These are phyloP conservation scores for Ustanciosporium gigantosporum DNA, from an alignment of 1,284 basidiomycete species.

Conservation along the genomic window DNA sequence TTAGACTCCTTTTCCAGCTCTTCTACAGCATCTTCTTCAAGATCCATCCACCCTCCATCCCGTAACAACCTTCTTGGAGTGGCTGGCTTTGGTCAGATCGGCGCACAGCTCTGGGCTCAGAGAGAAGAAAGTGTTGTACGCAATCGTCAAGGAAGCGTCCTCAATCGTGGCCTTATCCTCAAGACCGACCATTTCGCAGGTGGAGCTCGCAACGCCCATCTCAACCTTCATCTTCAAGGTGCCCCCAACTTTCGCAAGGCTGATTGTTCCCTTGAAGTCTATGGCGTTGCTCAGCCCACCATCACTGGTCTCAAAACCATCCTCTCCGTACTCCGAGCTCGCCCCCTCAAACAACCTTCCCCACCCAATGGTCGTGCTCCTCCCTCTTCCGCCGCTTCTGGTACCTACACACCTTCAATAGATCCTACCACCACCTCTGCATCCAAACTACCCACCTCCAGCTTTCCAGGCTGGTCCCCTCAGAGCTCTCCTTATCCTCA, in stretches of 20 bases:
- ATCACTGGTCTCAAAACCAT: constrained; percentile 89
- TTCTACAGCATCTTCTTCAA: neutral
- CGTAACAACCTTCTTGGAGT: constrained; percentile 23
- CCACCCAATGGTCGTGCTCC: neutral
- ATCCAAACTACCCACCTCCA: neutral
- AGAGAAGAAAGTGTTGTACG: constrained; percentile 71
- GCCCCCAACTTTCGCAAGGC: constrained; percentile 89
- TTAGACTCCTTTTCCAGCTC: neutral
- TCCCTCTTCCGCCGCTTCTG: neutral
- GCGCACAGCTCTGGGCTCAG: constrained; percentile 36
- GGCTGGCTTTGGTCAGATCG: constrained; percentile 27
- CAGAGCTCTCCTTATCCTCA: neutral
- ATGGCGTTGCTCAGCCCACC: constrained; percentile 79
- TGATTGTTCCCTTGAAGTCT: constrained; percentile 63
- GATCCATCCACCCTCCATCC: neutral
- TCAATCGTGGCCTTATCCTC: constrained; percentile 85
- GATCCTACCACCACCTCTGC: neutral
- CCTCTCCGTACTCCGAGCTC: constrained; percentile 74
- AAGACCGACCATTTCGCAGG: constrained; percentile 70
- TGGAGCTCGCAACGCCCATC: constrained; percentile 35
- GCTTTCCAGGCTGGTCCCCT: constrained; percentile 3
- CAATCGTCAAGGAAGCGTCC: constrained; percentile 80
- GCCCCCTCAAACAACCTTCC: constrained; percentile 17
- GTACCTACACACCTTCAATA: neutral
- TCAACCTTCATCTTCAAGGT: constrained; percentile 85